Conservation (phyloP, 352 stramenopile species). For the Phytophthora sojae region DNA sequence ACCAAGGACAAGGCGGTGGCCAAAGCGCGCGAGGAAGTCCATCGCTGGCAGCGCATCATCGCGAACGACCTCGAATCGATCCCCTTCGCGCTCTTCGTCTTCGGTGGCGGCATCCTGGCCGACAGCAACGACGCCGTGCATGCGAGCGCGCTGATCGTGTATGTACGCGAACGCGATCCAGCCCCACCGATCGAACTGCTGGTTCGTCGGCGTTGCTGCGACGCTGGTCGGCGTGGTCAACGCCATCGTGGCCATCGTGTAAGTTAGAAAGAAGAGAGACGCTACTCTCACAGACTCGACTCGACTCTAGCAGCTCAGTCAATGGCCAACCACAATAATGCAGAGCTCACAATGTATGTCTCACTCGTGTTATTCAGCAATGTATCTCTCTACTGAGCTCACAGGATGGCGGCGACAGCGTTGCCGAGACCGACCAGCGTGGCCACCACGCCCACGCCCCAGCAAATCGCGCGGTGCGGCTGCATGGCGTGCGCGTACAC, state of each 20-base stretch:
- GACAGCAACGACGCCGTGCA: constrained; percentile 48
- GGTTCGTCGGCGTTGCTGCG: constrained; percentile 38
- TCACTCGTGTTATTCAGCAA: not conserved
- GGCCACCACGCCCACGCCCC: constrained; percentile 33
- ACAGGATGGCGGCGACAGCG: constrained; percentile 36
- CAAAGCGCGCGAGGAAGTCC: constrained; percentile 28
- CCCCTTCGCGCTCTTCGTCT: constrained; percentile 42
- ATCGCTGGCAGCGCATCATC: constrained; percentile 52
- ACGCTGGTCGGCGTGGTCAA: constrained; percentile 43
- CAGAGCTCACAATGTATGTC: not conserved
- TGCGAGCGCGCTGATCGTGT: constrained; percentile 17
- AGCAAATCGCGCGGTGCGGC: constrained; percentile 50
- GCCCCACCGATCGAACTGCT: constrained; percentile 48
- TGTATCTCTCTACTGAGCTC: not conserved
- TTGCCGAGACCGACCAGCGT: constrained; percentile 45
- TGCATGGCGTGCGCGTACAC: constrained; percentile 60
- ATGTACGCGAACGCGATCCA: constrained; percentile 51
- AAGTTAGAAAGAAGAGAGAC: not conserved
- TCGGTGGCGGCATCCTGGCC: constrained; percentile 29
- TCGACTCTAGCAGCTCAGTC: not conserved
- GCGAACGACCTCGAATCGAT: constrained; percentile 57
- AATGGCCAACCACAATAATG: not conserved
- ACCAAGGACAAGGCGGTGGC: constrained; percentile 36
- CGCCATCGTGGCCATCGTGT: constrained; percentile 33
- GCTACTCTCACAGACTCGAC: not conserved